Conservation (phyloP, 2,329 filamentous ascomycete genomes). For the Paraphaeosphaeria sporulosa region DNA sequence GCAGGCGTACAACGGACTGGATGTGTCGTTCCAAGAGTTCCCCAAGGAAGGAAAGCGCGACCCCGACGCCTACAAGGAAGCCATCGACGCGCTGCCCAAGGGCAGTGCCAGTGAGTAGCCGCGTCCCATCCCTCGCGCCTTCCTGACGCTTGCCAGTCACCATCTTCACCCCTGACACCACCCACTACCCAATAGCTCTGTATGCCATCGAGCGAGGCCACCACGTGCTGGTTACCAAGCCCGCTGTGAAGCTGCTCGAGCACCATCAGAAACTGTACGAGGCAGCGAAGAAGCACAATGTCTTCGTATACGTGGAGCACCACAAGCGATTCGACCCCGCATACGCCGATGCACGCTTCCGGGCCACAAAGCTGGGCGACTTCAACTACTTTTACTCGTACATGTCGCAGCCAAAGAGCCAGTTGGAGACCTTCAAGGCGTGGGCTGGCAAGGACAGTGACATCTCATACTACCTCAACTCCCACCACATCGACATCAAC, state of each 20-base stretch:
- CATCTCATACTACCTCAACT: slow-evolving; percentile 96
- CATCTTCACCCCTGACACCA: slow-evolving; percentile 94
- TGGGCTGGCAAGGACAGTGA: slow-evolving; percentile 93
- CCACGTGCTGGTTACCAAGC: slow-evolving; percentile 94
- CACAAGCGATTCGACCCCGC: slow-evolving; percentile 96
- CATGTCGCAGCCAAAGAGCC: slow-evolving; percentile 81
- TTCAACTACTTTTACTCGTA: slow-evolving; percentile 99
- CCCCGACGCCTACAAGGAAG: slow-evolving; percentile 83
- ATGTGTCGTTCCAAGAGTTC: slow-evolving; percentile 85
- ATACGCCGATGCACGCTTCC: slow-evolving; percentile 85
- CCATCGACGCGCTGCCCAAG: slow-evolving; percentile 81
- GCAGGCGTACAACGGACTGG: slow-evolving; percentile 85
- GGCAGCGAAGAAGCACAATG: slow-evolving; percentile 74
- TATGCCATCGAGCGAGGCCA: slow-evolving; percentile 89
- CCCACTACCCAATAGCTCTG: slow-evolving; percentile 88
- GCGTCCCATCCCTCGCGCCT: not conserved
- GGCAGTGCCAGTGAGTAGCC: slow-evolving; percentile 72
- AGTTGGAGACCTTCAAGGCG: slow-evolving; percentile 92
- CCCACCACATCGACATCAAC: slow-evolving; percentile 90
- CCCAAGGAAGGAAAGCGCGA: slow-evolving; percentile 77
- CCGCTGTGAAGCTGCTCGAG: slow-evolving; percentile 82
- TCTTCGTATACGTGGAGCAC: slow-evolving; percentile 94
- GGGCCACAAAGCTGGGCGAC: slow-evolving; percentile 79
- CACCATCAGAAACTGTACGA: slow-evolving; percentile 81
- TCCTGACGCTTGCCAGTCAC: slow-evolving; percentile 62